Base-by-base conservation (phyloP, 2,329 filamentous ascomycete genomes). In the Penicillium fuscoglaucum region DNA sequence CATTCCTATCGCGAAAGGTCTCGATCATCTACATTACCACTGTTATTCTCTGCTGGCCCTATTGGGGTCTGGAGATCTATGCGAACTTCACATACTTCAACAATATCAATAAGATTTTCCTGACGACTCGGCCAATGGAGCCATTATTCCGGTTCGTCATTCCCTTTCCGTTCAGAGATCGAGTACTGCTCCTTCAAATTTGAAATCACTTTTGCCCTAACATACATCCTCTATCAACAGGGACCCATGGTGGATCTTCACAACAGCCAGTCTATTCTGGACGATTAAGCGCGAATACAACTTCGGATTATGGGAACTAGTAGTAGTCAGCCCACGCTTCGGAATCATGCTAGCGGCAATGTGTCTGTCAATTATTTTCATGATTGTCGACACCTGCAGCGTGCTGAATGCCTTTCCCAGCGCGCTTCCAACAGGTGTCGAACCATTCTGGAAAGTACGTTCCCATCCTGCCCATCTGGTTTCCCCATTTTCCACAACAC, bases 191-290 rank as follows among this genome's bases (percentile, higher is more conserved):
- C 9, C 3, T 24, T 44, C 5, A 8, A 26, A 17, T 19, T 49
- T 17, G 37, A 35, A 44, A 12, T 10, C 9, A 17, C 28, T 43
- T 24, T 4, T 9, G 8, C 6, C 29, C 56, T 66, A 39, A 57
- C 39, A 13, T 31, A 31, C 4, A 31, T 29, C 3, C 1, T 12
- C 8, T 26, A 2, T 41, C 2, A 29, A 29, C 33, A 82, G 81
- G 10, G 86, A 89, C 62, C 86, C 86, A 0, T 89, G 86, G 86
- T 89, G 86, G 86, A 81, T 89, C 19, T 85, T 86, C 62, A 87
- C 85, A 0, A 83, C 81, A 1, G 65, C 80, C 59, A 83, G 79
- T 24, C 76, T 89, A 4, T 83, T 88, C 69, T 87, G 81, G 76
- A 85, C 85, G 46, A 87, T 88, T 68, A 85, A 84, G 58, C 80